phyloP scores from a whole-genome alignment of 352 stramenopile genomes.

The Thalassiosira exigua region DNA sequence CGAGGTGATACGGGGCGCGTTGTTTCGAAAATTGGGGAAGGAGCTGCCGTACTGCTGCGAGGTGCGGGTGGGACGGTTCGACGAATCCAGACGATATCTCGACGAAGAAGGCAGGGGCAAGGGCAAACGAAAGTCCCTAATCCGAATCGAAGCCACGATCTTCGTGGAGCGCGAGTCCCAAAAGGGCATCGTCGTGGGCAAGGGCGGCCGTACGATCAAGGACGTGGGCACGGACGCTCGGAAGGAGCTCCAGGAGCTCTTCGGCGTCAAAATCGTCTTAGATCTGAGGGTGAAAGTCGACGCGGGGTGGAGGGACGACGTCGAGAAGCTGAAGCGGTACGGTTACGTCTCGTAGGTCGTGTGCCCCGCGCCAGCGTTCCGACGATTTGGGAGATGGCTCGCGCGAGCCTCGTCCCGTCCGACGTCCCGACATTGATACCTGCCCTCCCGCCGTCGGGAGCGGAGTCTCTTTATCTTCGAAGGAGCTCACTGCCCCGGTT shows the following conservation, averaged over 20 bases:
- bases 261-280: constrained; percentile 76
- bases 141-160: constrained; percentile 76
- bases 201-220: constrained; percentile 85
- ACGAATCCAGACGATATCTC: constrained; percentile 74
- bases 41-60: constrained; percentile 88
- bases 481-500: too few species aligned
- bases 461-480: too few species aligned
- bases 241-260: constrained; percentile 82
- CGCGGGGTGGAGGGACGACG: constrained; percentile 87
- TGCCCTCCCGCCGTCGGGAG: too few species aligned
- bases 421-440: too few species aligned
- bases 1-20: constrained; percentile 78
- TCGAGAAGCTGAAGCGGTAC: constrained; percentile 81
- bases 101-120: constrained; percentile 28
- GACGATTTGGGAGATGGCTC: too few species aligned
- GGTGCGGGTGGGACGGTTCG: constrained; percentile 85
- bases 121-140: constrained; percentile 51
- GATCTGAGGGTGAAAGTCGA: constrained; percentile 86
- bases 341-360: constrained; percentile 83
- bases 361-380: too few species aligned
- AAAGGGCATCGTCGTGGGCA: constrained; percentile 88
- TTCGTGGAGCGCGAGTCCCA: constrained; percentile 86
- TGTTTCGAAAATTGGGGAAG: constrained; percentile 81
- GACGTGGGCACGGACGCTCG: constrained; percentile 82
- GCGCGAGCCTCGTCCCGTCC: too few species aligned